These are phyloP conservation scores for Phanerochaete sordida DNA, from an alignment of 768 basidiomycete species.

Conservation along the genomic window DNA sequence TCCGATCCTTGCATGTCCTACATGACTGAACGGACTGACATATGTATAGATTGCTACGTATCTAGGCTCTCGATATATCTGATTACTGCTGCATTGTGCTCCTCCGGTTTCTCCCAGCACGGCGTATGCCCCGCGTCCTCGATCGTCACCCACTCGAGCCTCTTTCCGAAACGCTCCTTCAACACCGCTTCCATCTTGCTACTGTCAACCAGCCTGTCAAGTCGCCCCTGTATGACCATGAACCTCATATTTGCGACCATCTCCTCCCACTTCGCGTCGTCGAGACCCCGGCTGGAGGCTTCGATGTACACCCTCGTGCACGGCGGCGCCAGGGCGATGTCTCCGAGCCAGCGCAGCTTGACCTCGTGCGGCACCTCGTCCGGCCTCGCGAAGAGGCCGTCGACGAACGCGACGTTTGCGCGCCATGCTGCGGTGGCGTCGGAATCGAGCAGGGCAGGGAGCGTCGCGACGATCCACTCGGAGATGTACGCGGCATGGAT, in stretches of 20 bases:
- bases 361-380: conserved; percentile 13
- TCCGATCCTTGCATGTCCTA: no score
- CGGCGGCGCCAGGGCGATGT: conserved; percentile 18
- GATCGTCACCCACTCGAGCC: neutral
- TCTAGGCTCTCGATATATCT: neutral
- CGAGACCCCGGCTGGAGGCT: conserved; percentile 17
- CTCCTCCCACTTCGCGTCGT: conserved; percentile 18
- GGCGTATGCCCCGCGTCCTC: neutral
- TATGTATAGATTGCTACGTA: neutral
- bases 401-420: conserved; percentile 18
- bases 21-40: no score
- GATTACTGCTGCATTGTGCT: neutral
- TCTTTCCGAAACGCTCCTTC: neutral
- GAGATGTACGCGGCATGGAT: conserved; percentile 10
- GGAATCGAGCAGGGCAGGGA: conserved; percentile 8
- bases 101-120: neutral
- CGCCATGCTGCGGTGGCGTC: conserved; percentile 13
- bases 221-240: neutral
- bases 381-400: conserved; percentile 18
- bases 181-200: neutral
- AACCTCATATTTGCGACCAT: conserved; percentile 15
- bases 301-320: conserved; percentile 9
- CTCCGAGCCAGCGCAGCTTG: conserved; percentile 22
- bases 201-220: neutral
- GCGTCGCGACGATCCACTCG: conserved; percentile 6